Conservation (phyloP, 345 rosid genomes). For the Brassica nigra region DNA sequence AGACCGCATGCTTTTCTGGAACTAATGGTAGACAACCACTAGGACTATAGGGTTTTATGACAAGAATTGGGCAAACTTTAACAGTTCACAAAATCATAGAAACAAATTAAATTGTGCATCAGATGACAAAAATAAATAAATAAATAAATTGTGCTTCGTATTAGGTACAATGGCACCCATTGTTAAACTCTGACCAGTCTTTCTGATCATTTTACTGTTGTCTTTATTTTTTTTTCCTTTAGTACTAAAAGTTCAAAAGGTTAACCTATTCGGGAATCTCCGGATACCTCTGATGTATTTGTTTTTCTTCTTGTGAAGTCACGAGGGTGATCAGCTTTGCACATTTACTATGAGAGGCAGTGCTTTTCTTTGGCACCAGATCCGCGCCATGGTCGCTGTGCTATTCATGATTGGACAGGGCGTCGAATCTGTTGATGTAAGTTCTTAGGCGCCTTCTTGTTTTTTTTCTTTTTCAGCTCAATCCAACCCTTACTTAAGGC, state of each 20-base stretch:
- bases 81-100: not conserved
- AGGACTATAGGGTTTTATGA: not conserved
- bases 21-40: not conserved
- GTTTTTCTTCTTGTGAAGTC: constrained; percentile 46
- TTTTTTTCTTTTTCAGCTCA: constrained; percentile 19
- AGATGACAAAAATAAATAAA: too few species aligned
- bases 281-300: not conserved
- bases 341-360: constrained; percentile 76
- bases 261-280: too few species aligned
- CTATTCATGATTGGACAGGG: constrained; percentile 93
- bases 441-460: constrained; percentile 39
- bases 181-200: not conserved
- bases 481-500: not conserved
- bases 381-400: constrained; percentile 89
- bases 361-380: constrained; percentile 96
- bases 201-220: constrained; percentile 3
- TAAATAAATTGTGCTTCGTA: not conserved
- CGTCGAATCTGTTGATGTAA: constrained; percentile 73
- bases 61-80: not conserved
- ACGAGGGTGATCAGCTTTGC: constrained; percentile 64
- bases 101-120: not conserved
- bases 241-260: constrained; percentile 9
- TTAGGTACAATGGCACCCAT: not conserved
- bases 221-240: not conserved
- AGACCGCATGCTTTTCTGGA: not conserved